These are phyloP conservation scores for Colletotrichum magnum DNA, from an alignment of 2,329 filamentous ascomycete genomes.

Conservation along the genomic window DNA sequence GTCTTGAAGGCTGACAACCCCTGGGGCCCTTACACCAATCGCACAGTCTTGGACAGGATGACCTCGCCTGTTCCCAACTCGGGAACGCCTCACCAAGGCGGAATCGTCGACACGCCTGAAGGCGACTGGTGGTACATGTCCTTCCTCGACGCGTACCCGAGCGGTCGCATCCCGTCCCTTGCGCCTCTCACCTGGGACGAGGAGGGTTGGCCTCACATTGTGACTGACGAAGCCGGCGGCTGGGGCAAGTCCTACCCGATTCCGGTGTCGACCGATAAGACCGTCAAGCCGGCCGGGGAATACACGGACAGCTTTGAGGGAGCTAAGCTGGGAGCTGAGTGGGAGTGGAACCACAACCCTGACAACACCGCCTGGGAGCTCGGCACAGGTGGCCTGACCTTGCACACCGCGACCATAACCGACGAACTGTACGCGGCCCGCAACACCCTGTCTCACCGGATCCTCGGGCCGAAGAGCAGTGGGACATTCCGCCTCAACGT, in stretches of 20 bases:
- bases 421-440: slow-evolving; percentile 61
- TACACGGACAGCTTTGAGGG: slow-evolving; percentile 45
- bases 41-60: slow-evolving; percentile 54
- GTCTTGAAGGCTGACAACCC: slow-evolving; percentile 62
- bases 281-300: slow-evolving; percentile 32
- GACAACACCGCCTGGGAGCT: slow-evolving; percentile 62
- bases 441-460: slow-evolving; percentile 62
- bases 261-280: slow-evolving; percentile 43
- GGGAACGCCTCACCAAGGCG: slow-evolving; percentile 67
- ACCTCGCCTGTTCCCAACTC: slow-evolving; percentile 52
- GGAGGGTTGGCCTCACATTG: slow-evolving; percentile 60
- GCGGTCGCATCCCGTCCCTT: slow-evolving; percentile 68
- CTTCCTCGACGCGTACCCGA: slow-evolving; percentile 68
- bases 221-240: slow-evolving; percentile 54
- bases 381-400: slow-evolving; percentile 53
- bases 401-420: slow-evolving; percentile 65
- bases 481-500: slow-evolving; percentile 66
- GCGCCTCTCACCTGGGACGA: slow-evolving; percentile 65
- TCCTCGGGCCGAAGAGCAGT: slow-evolving; percentile 59
- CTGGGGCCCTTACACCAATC: slow-evolving; percentile 64
- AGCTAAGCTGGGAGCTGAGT: slow-evolving; percentile 57
- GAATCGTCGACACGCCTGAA: slow-evolving; percentile 64
- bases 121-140: slow-evolving; percentile 72
- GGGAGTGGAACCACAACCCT: slow-evolving; percentile 75
- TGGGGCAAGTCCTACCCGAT: slow-evolving; percentile 60